These are phyloP conservation scores for Marasmius fiardii DNA, from an alignment of 1,284 basidiomycete species.

Conservation along the genomic window DNA sequence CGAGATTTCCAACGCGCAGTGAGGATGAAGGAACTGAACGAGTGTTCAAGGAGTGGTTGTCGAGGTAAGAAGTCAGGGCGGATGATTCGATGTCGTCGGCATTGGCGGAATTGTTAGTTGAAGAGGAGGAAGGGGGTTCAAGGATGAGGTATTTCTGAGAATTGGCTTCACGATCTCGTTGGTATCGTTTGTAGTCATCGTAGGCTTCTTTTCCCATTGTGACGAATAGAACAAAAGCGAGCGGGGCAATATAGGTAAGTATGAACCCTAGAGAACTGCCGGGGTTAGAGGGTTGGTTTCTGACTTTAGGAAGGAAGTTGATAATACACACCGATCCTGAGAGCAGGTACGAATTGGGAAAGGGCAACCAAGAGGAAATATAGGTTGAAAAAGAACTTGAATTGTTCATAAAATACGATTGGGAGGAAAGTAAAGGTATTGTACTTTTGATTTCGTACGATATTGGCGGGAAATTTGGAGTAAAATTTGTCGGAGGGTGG, in stretches of 20 bases:
- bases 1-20: slow-evolving; percentile 89
- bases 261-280: slow-evolving; percentile 71
- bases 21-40: slow-evolving; percentile 85
- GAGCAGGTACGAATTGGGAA: slow-evolving; percentile 92
- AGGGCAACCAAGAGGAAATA: slow-evolving; percentile 98
- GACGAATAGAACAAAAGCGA: slow-evolving; percentile 91
- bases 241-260: slow-evolving; percentile 92
- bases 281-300: slow-evolving; percentile 4
- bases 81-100: slow-evolving; percentile 19
- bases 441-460: slow-evolving; percentile 98
- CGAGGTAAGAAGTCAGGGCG: slow-evolving; percentile 34
- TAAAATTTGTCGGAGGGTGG: slow-evolving; percentile 72
- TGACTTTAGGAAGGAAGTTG: not conserved
- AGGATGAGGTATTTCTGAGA: slow-evolving; percentile 88
- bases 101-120: slow-evolving; percentile 13
- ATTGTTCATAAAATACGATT: slow-evolving; percentile 97
- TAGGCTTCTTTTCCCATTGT: slow-evolving; percentile 99
- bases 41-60: slow-evolving; percentile 49
- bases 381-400: slow-evolving; percentile 99
- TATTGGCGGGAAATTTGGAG: slow-evolving; percentile 74
- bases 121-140: slow-evolving; percentile 39
- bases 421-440: slow-evolving; percentile 93
- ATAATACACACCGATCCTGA: slow-evolving; percentile 85
- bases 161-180: slow-evolving; percentile 92
- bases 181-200: slow-evolving; percentile 94